These are phyloP conservation scores for Quercus suber DNA, from an alignment of 306 rosid species.

Conservation along the genomic window DNA sequence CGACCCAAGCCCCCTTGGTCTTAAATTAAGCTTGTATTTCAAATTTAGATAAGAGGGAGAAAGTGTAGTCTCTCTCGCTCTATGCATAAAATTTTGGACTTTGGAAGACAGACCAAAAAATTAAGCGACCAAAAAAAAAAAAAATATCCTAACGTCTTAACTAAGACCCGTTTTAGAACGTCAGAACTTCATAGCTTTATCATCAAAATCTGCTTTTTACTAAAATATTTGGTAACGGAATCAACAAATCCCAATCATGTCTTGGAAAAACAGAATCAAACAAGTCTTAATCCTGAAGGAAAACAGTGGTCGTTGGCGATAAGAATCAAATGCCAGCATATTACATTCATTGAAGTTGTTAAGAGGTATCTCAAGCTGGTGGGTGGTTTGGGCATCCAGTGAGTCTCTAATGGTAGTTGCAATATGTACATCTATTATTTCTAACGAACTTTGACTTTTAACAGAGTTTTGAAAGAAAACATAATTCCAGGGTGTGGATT, in stretches of 20 bases:
- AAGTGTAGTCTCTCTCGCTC: too few relatives aligned
- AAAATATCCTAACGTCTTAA: too few relatives aligned
- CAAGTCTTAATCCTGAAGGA: constrained; percentile 11
- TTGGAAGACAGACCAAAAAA: too few relatives aligned
- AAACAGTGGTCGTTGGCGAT: constrained; percentile 23
- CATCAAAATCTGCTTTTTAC: too few relatives aligned
- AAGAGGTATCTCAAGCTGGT: not conserved
- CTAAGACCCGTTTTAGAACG: too few relatives aligned
- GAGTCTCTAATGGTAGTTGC: constrained; percentile 21
- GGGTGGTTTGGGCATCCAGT: constrained; percentile 1
- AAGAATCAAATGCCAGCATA: constrained; percentile 24
- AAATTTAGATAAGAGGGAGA: too few relatives aligned
- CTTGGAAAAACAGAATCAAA: not conserved
- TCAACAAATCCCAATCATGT: not conserved
- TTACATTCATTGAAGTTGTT: constrained; percentile 24
- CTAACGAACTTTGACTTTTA: constrained; percentile 28
- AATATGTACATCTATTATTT: constrained; percentile 22
- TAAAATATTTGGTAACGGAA: not conserved
- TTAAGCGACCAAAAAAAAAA: too few relatives aligned
- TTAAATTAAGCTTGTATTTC: too few relatives aligned
- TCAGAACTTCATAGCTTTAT: too few relatives aligned
- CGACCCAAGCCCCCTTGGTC: too few relatives aligned
- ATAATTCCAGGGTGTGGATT: constrained; percentile 14
- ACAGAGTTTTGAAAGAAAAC: constrained; percentile 22
- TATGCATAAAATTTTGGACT: too few relatives aligned